Base-by-base conservation (phyloP, 768 basidiomycete species). In the Tricholoma sp. region DNA sequence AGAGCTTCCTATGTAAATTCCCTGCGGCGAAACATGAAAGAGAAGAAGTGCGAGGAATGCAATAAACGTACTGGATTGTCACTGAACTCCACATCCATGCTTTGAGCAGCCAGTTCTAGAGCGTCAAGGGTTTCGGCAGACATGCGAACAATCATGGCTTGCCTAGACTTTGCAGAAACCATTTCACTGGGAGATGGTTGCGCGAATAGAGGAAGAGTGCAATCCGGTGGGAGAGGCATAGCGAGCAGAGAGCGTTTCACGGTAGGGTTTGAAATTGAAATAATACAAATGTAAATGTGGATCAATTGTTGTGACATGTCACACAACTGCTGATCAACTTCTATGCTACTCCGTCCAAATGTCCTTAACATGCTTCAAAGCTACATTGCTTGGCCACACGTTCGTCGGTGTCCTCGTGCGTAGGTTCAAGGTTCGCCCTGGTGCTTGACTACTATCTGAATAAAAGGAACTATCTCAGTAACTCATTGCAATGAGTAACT, bases 101-200 rank as follows among this genome's bases (percentile, higher is more conserved):
- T 70, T 0, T 77, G 75, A 13, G 75, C 68, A 36, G 75, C 74
- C 50, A 75, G 74, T 0, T 76, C 72, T 42, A 91, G 79, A 1
- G 85, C 85, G 54, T 88, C 83, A 57, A 91, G 75, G 0, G 86
- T 83, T 68, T 89, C 86, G 33, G 80, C 76, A 4, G 89, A 83
- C 80, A 91, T 77, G 55, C 88, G 84, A 39, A 91, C 80, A 50
- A 91, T 74, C 82, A 90, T 84, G 49, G 89, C 89, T 24, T 79
- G 78, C 74, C 88, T 89, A 11, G 83, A 83, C 57, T 79, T 82
- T 3, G 85, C 76, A 33, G 82, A 80, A 33, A 78, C 65, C 0
- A 80, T 73, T 58, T 80, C 84, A 45, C 80, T 83, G 33, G 81
- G 81, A 47, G 74, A 73, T 1, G 82, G 75, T 62, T 78, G 76